phyloP scores from a whole-genome alignment of 306 rosid genomes.

The Acacia crassicarpa region DNA sequence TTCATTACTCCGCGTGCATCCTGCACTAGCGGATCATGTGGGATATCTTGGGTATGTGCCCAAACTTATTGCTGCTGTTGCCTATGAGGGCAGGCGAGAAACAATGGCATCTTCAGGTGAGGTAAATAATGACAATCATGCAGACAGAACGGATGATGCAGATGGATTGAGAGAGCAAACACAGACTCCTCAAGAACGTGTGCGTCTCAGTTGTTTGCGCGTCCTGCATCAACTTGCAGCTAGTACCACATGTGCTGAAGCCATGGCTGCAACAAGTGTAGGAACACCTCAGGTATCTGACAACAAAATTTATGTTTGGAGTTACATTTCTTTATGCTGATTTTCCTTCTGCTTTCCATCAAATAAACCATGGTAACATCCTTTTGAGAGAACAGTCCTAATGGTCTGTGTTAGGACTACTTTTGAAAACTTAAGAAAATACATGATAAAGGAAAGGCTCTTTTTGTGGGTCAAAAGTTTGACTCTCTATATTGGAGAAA shows the following conservation, averaged over 20 bases:
- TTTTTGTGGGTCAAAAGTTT: no score
- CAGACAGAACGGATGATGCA: slow-evolving; percentile 50
- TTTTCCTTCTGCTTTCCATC: slow-evolving; percentile 16
- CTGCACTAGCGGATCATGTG: slow-evolving; percentile 97
- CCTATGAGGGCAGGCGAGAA: slow-evolving; percentile 92
- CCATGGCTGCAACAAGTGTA: slow-evolving; percentile 99
- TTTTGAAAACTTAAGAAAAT: no score
- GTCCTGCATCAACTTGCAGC: slow-evolving; percentile 98
- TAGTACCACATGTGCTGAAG: slow-evolving; percentile 97
- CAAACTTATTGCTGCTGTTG: slow-evolving; percentile 96
- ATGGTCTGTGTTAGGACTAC: background rate
- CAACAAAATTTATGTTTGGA: background rate
- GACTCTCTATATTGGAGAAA: no score
- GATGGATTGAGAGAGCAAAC: slow-evolving; percentile 64
- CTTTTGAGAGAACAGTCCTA: background rate
- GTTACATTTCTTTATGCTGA: slow-evolving; percentile 10
- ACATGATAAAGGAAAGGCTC: no score
- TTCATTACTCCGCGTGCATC: slow-evolving; percentile 94
- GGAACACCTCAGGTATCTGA: slow-evolving; percentile 93
- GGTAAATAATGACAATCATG: slow-evolving; percentile 50
- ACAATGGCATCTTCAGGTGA: slow-evolving; percentile 91
- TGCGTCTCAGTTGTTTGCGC: slow-evolving; percentile 96
- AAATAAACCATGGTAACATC: background rate
- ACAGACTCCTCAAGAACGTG: slow-evolving; percentile 95
- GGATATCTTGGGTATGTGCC: slow-evolving; percentile 99